Evolutionary conservation across 2,329 filamentous ascomycete genomes (phyloP), one percentile per base, ranked within the genome.

Genomic region (Thermomyces lanuginosus): DNA sequence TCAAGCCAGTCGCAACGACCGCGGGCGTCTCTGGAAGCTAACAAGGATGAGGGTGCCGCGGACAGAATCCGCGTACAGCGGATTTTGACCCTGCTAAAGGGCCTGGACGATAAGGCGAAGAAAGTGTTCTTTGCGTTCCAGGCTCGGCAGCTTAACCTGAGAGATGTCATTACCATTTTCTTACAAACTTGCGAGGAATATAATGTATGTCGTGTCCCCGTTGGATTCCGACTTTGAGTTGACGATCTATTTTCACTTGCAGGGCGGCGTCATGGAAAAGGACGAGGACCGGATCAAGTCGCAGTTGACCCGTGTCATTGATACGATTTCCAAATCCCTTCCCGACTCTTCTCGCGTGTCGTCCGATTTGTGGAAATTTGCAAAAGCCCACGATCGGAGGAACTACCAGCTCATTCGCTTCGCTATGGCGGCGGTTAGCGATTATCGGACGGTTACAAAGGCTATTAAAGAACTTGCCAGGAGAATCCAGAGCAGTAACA

Each of bases 401-500:
- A 78, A 71, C 41, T 95, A 93, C 51, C 78, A 91, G 43, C 69
- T 98, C 12, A 72, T 93, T 38, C 75, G 78, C 31, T 93, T 84
- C 48, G 73, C 82, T 28, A 81, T 84, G 48, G 76, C 74, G 16
- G 72, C 79, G 3, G 77, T 86, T 36, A 84, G 78, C 41, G 89
- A 98, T 45, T 95, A 92, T 51, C 77, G 82, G 42, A 92, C 81
- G 20, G 81, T 93, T 22, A 71, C 76, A 36, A 81, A 84, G 41
- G 83, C 86, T 1, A 78, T 93, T 42, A 89, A 82, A 53, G 89
- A 98, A 56, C 61, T 95, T 19, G 70, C 74, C 22, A 89, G 83
- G 54, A 74, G 83, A 31, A 65, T 91, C 18, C 76, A 84, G 39
- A 66, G 69, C 28, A 69, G 69, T 12, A 54, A 43, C 61, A 74